phyloP scores from a whole-genome alignment of 176 grass and related monocot genomes.

The Zizania latifolia region DNA sequence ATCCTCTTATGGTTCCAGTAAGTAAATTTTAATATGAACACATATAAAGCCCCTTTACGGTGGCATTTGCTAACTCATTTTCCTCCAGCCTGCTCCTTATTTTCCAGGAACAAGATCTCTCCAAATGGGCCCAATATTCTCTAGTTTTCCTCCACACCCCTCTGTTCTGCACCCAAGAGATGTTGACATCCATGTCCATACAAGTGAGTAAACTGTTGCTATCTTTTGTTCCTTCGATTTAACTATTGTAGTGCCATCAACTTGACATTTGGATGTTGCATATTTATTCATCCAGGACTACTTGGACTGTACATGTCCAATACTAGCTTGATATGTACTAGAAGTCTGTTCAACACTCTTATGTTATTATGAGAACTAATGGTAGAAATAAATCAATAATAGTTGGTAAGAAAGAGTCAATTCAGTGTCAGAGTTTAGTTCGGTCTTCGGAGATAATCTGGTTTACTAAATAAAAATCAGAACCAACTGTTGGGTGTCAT shows the following conservation, averaged over 20 bases:
- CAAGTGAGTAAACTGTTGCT: constrained; percentile 45
- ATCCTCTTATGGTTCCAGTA: constrained; percentile 97
- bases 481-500: background rate
- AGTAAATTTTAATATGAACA: constrained; percentile 26
- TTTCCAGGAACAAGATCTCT: constrained; percentile 64
- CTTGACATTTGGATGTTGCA: background rate
- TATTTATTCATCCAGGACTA: constrained; percentile 6
- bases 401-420: constrained; percentile 6
- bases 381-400: background rate
- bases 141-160: constrained; percentile 40
- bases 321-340: background rate
- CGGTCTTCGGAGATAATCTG: background rate
- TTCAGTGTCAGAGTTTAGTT: background rate
- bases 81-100: constrained; percentile 83
- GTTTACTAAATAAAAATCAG: constrained; percentile 9
- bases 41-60: constrained; percentile 1
- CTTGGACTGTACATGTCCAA: background rate
- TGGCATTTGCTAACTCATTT: constrained; percentile 32
- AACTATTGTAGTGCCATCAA: background rate
- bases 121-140: constrained; percentile 63
- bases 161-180: constrained; percentile 59
- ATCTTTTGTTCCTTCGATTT: background rate
- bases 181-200: constrained; percentile 64
- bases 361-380: constrained; percentile 15
- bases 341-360: background rate